Evolutionary conservation across 805 yeast genomes (phyloP).

Genomic region (Zygotorulaspora danielsina): DNA sequence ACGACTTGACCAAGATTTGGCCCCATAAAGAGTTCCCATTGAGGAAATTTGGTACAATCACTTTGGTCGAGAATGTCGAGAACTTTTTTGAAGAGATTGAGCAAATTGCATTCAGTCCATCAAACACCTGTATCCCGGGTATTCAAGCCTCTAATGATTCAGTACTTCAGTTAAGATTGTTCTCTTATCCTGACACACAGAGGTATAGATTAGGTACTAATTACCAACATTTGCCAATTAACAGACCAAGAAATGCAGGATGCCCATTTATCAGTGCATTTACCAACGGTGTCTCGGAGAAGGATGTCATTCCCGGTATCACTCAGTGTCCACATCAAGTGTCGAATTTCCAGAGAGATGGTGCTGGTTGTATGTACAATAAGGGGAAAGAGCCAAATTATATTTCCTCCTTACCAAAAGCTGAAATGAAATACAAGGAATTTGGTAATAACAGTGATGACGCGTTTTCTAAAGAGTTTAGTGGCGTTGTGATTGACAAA

Average conservation of each 20-base stretch:
- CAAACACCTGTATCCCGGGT: constrained; percentile 64
- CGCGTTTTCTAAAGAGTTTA: constrained; percentile 26
- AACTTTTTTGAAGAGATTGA: constrained; percentile 49
- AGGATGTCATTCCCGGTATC: constrained; percentile 10
- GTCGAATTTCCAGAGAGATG: constrained; percentile 55
- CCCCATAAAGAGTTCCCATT: constrained; percentile 79
- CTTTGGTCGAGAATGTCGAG: constrained; percentile 50
- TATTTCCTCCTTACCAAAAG: constrained; percentile 38
- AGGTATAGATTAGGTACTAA: constrained; percentile 71
- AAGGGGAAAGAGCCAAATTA: constrained; percentile 51
- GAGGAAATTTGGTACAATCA: constrained; percentile 66
- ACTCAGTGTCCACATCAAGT: constrained; percentile 36
- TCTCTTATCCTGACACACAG: constrained; percentile 73
- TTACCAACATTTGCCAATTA: constrained; percentile 63
- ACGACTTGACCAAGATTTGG: constrained; percentile 88
- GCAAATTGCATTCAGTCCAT: constrained; percentile 65
- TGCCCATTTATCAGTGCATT: constrained; percentile 43
- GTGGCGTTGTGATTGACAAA: constrained; percentile 34
- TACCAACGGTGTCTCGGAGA: constrained; percentile 5
- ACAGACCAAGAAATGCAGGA: constrained; percentile 39
- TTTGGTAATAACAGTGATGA: constrained; percentile 13
- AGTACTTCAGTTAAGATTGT: constrained; percentile 69
- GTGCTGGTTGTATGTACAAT: constrained; percentile 47
- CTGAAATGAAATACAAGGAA: constrained; percentile 22
- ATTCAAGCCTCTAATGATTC: constrained; percentile 76